Evolutionary conservation across 2,329 filamentous ascomycete species (phyloP), one percentile per base, ranked within the genome.

Genomic region (Pseudogymnoascus sp.): DNA sequence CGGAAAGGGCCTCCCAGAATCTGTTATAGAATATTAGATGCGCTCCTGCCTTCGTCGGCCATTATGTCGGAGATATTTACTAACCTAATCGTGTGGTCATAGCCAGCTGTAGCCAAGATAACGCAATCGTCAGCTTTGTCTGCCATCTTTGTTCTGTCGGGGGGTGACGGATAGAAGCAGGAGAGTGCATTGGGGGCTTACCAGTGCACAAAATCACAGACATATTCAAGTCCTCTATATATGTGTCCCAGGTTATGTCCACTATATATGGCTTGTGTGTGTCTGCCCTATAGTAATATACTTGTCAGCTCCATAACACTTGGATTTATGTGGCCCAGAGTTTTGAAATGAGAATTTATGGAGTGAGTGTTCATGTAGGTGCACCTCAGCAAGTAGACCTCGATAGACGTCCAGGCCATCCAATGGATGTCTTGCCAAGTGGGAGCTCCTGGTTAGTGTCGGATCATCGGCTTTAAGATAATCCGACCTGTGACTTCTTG

Each of bases 1-100:
- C 94, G 9, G 92, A 97, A 61, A 99, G 83, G 1, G 94, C 94
- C 76, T 99, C 94, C 94, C 94, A 99, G 78, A 99, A 99, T 66
- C 91, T 95, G 72, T 47, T 57, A 30, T 6, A 47, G 18, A 16
- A 50, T n/a, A 54, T 65, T 34, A 64, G 62, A 47, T 59, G 58
- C 12, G 20, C 54, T 22, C 16, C 28, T 32, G 18, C 30, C 41
- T 60, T 32, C 25, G 14, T 50, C n/a, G 30, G 25, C 22, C 22
- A 14, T 59, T 37, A 39, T 16, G 18, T 9, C 41, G 41, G 58
- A 34, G 6, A 39, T 59, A 28, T 39, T 16, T 39, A 69, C 77
- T 69, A 78, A 88, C 86, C 86, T 80, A 65, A 90, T 90, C 30
- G 87, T 90, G 74, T 89, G 87, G 73, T 89, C 87, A 74, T 89